phyloP scores from a whole-genome alignment of 352 stramenopile species.

The Phytopythium ostracodes region DNA sequence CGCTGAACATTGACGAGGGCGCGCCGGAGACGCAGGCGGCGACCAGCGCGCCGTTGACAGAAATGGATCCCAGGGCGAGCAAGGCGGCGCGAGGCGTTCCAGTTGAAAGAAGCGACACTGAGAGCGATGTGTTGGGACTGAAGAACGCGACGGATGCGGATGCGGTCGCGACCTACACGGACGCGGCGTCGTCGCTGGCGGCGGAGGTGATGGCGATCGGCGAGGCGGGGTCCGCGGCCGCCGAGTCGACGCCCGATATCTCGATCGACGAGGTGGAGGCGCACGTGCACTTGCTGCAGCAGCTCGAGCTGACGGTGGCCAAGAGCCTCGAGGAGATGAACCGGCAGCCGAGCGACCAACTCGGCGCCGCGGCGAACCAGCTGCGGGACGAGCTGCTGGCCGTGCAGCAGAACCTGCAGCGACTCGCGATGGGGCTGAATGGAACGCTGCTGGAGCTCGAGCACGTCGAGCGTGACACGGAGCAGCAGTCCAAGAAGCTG shows the following conservation, averaged over 20 bases:
- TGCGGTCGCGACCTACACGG: background rate
- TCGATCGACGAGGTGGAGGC: constrained; percentile 78
- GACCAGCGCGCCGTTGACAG: background rate
- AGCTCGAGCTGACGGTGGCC: constrained; percentile 64
- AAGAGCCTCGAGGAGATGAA: constrained; percentile 50
- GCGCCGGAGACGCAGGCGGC: background rate
- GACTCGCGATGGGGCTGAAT: constrained; percentile 65
- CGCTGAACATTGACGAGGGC: constrained; percentile 6
- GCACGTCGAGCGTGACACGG: constrained; percentile 78
- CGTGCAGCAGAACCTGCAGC: constrained; percentile 57
- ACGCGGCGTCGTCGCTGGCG: background rate
- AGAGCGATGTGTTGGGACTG: background rate
- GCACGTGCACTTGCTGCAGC: constrained; percentile 69
- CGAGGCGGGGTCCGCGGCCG: background rate
- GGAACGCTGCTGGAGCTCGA: constrained; percentile 74
- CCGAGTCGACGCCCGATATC: constrained; percentile 32
- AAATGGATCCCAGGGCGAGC: background rate
- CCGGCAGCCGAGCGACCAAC: constrained; percentile 14
- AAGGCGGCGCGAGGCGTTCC: background rate
- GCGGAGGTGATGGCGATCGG: background rate
- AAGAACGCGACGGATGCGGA: background rate
- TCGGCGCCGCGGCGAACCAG: background rate
- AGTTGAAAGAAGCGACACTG: no score
- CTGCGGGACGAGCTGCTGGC: constrained; percentile 35
- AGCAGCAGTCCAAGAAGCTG: constrained; percentile 76